Evolutionary conservation across 2,329 filamentous ascomycete genomes (phyloP), one percentile per base, ranked within the genome.

Genomic region (Fusarium domesticum): DNA sequence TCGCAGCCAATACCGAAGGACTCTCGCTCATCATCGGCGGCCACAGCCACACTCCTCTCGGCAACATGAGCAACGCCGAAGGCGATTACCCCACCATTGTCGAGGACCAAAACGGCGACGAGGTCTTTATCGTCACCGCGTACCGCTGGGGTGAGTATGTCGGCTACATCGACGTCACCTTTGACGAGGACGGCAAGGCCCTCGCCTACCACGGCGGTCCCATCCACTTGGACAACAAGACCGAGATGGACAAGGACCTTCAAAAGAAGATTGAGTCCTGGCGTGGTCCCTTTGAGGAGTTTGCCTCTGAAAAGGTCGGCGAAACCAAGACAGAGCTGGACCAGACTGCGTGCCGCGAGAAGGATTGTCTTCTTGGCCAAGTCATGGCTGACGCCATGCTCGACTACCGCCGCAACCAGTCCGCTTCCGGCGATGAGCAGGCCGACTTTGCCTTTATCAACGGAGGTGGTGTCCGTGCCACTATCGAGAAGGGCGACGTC

Each of bases 141-240:
- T 85, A 81, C 59, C 76, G 81, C 50, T 85, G 83, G 83, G 82
- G 82, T 39, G 80, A 85, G 65, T 85, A 85, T 43, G 64, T 85
- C 3, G 83, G 82, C 45, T 82, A 82, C 61, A 85, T 85, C 52
- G 81, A 84, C 50, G 74, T 85, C 6, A 80, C 78, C 1, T 85
- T 83, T 56, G 80, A 83, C 54, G 51, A 69, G 4, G 66, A 77
- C 2, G 83, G 83, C 60, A 80, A 76, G 61, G 76, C 84, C 14
- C 70, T 85, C 6, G 73, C 73, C 4, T 85, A 85, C 64, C 75
- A 76, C 56, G 82, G 82, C 23, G 81, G 74, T 0, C 82, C 83
- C 1, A 78, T 85, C 53, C 81, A 83, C 57, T 65, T 85, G 42
- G 80, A 76, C 63, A 84, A 85, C 64, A 65, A 71, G 4, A 85